Evolutionary conservation across 164 flowering plant species (phyloP), one percentile per base, ranked within the genome.

Genomic region (Tetracentron sinense): DNA sequence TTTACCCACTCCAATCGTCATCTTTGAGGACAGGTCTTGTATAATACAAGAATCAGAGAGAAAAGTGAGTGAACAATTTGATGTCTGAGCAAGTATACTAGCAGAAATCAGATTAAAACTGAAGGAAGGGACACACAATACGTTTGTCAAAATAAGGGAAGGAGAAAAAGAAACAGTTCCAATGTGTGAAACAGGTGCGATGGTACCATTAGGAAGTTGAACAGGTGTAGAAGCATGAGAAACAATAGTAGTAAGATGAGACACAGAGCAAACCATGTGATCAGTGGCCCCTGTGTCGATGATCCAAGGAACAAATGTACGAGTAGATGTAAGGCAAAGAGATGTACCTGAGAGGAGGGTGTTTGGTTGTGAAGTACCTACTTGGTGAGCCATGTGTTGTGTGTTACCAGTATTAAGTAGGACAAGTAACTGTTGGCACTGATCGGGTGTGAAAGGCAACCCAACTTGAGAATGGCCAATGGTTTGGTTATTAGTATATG

Each of bases 1-100:
- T 16, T 29, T 61, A 60, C 53, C 53, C 23, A 6, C 33, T 47
- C 53, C 63, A 60, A 60, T 60, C 35, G 23, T 47, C 63, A n/a
- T 44, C 35, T n/a, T 26, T 14, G 35, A 23, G 6, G 52, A 10
- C 20, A 26, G 19, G 49, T 44, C 49, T 16, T 44, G 14, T 2
- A 48, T 48, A 10, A 20, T 2, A 20, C 22, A 48, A 48, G 23
- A 48, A 48, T 48, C 52, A 12, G 52, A 48, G 1, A 4, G 14
- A 10, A 48, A 48, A 48, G n/a, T 20, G 3, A 48, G 6, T 48
- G 23, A 20, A 48, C 52, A 48, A 20, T 48, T 48, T 2, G 52
- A 48, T 2, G 52, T 21, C 2, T 21, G 52, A 10, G 23, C n/a
- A 3, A 48, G 52, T 20, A 14, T 48, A 10, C 52, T 48, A 48